Evolutionary conservation across 345 rosid genomes (phyloP), one percentile per base, ranked within the genome.

Genomic region (Eucalyptus victrix): DNA sequence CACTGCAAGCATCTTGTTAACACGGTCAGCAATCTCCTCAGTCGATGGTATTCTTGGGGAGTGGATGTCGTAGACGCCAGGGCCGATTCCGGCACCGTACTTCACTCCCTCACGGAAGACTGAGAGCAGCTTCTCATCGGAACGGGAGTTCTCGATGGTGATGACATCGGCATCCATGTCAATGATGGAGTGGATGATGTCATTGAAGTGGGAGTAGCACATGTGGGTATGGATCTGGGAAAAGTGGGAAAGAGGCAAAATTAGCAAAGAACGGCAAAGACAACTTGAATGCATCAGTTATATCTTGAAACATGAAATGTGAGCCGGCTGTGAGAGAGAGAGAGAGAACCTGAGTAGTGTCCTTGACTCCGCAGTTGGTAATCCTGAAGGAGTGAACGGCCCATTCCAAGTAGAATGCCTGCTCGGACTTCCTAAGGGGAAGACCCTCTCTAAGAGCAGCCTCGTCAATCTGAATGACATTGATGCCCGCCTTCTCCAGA

Each of bases 331-430:
- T 2, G n/a, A 5, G 45, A 81, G 23, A 76, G 23, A 56, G 45
- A 58, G 19, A 86, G 88, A 62, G 76, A 88, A 97, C 99, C 97
- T 97, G 99, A 86, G 97, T 95, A 86, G 98, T 95, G 94, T 97
- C 99, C 92, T 92, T 86, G 50, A 97, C 98, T 26, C 99, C 99
- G 26, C 90, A 87, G 92, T 97, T 97, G 90, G 99, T 97, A 93
- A 97, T 97, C 93, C 99, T 94, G 95, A 97, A 97, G 88, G 99
- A 97, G 95, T 97, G 99, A 56, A 97, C 99, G 24, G 99, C 99
- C 99, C 99, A 97, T 44, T 97, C 97, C 92, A 97, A 93, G 96
- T 97, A 97, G 95, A 96, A 97, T 87, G 98, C 95, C 89, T 97
- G 99, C 91, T 97, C 99, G 1, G 98, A 96, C 90, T 97, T 97